These are phyloP conservation scores for Fusarium verrucosum DNA, from an alignment of 2,329 filamentous ascomycete species.

Conservation along the genomic window DNA sequence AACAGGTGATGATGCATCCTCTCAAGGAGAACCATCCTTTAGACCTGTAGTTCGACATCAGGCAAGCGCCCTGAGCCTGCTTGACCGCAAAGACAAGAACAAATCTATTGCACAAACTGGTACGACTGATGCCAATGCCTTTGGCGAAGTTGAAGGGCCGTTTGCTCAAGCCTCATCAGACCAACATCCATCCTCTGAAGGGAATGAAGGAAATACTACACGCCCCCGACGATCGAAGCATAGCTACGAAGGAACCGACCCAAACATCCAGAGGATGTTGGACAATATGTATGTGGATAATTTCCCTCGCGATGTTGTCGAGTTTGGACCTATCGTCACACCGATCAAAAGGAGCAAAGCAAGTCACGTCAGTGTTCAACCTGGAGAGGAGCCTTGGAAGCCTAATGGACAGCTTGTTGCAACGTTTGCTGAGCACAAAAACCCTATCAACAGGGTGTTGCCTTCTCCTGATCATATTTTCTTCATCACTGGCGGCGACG, in stretches of 20 bases:
- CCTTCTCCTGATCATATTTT: slow-evolving; percentile 91
- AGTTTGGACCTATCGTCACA: slow-evolving; percentile 83
- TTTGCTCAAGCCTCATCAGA: slow-evolving; percentile 52
- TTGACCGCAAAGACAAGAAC: slow-evolving; percentile 67
- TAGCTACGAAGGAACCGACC: slow-evolving; percentile 84
- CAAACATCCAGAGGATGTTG: slow-evolving; percentile 74
- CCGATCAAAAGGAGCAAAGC: slow-evolving; percentile 68
- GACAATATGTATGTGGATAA: slow-evolving; percentile 85
- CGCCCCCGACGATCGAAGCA: slow-evolving; percentile 68
- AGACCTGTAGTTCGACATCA: slow-evolving; percentile 63
- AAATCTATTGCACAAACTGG: slow-evolving; percentile 68
- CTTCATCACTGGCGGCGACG: slow-evolving; percentile 92
- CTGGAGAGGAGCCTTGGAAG: slow-evolving; percentile 71
- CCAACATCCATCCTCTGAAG: slow-evolving; percentile 36
- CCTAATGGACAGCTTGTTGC: slow-evolving; percentile 86
- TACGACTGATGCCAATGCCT: slow-evolving; percentile 67
- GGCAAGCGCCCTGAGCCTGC: slow-evolving; percentile 66
- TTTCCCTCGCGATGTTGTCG: slow-evolving; percentile 70
- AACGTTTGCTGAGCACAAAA: slow-evolving; percentile 87
- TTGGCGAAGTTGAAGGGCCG: slow-evolving; percentile 68
- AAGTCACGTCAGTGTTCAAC: slow-evolving; percentile 59
- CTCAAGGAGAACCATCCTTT: slow-evolving; percentile 54
- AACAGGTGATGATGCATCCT: slow-evolving; percentile 49
- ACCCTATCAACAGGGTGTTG: slow-evolving; percentile 81
- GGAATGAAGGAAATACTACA: slow-evolving; percentile 46